These are phyloP conservation scores for Cryphonectria japonica DNA, from an alignment of 2,329 filamentous ascomycete species.

Conservation along the genomic window DNA sequence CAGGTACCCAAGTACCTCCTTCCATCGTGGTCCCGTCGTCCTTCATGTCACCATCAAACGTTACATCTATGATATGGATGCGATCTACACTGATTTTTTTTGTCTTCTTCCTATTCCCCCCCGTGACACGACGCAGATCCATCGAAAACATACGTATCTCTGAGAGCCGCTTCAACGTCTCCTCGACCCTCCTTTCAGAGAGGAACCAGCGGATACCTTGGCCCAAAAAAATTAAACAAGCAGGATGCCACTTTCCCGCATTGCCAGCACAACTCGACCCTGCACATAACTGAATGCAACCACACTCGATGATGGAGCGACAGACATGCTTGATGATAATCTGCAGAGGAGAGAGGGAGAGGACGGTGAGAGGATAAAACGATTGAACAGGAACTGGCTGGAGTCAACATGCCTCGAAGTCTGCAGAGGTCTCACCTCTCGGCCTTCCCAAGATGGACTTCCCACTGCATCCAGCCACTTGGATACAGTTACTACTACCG, in stretches of 20 bases:
- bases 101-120: not conserved
- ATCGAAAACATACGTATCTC: slow-evolving; percentile 25
- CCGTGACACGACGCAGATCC: not conserved
- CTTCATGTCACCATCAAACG: slow-evolving; percentile 16
- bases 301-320: not conserved
- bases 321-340: not conserved
- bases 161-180: slow-evolving; percentile 26
- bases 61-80: slow-evolving; percentile 20
- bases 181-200: slow-evolving; percentile 21
- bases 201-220: slow-evolving; percentile 3
- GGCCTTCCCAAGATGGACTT: not conserved
- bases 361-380: not conserved
- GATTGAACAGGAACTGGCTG: not conserved
- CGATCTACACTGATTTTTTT: not conserved
- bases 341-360: not conserved
- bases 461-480: not conserved
- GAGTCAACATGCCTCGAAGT: no score
- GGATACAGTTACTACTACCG: not conserved
- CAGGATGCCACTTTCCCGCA: not conserved
- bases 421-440: no score
- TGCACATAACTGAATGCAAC: not conserved
- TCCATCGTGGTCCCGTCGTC: not conserved
- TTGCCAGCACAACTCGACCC: not conserved
- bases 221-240: not conserved
- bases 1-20: not conserved